Conservation (phyloP, 2,329 filamentous ascomycete species). For the Penicillium sp. region DNA sequence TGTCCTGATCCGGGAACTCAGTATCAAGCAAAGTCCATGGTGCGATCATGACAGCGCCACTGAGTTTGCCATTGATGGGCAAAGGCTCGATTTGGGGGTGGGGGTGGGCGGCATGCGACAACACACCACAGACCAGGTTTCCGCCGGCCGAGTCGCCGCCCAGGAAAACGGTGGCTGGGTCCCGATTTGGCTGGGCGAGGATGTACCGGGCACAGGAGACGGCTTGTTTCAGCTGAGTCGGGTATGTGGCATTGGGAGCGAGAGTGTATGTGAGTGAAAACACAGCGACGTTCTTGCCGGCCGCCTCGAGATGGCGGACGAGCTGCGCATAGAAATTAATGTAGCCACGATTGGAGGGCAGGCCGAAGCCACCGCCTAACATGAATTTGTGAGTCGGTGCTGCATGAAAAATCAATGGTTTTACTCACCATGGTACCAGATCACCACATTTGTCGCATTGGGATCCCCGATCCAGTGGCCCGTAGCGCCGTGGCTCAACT, state of each 20-base stretch:
- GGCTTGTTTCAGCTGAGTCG: conserved; percentile 44
- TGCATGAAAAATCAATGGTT: not conserved
- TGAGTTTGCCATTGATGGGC: conserved; percentile 45
- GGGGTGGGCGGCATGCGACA: conserved; percentile 52
- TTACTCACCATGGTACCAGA: conserved; percentile 24
- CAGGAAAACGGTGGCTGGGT: conserved; percentile 38
- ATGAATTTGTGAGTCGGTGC: not conserved
- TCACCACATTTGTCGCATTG: conserved; percentile 38
- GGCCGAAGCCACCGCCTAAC: conserved; percentile 57
- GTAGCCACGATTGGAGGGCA: conserved; percentile 50
- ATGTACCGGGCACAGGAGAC: conserved; percentile 44
- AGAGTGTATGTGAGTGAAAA: conserved; percentile 61
- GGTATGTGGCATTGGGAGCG: conserved; percentile 47
- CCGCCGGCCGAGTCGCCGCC: conserved; percentile 49
- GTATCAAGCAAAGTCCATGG: conserved; percentile 59
- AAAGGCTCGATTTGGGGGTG: conserved; percentile 53
- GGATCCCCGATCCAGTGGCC: conserved; percentile 42
- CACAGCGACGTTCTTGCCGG: conserved; percentile 49
- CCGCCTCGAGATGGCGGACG: conserved; percentile 41
- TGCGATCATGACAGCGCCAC: conserved; percentile 54
- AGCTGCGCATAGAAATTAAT: conserved; percentile 51
- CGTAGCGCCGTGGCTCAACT: conserved; percentile 33
- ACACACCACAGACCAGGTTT: conserved; percentile 40
- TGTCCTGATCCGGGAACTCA: conserved; percentile 41
- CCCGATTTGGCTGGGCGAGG: conserved; percentile 32